Conservation (phyloP, 768 basidiomycete genomes). For the Pulveroboletus sp. region DNA sequence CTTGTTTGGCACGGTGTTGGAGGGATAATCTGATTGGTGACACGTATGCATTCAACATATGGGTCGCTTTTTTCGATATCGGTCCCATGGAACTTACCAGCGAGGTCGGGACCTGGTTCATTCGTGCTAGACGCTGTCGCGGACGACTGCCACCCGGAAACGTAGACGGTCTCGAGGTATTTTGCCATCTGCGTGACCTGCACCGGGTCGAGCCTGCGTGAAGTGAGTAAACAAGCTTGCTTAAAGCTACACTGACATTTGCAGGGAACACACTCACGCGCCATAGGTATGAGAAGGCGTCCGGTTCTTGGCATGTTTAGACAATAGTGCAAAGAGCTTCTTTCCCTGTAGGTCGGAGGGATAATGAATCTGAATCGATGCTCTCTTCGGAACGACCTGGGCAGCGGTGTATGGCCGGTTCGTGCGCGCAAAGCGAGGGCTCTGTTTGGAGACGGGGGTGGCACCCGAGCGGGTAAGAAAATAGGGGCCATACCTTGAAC, state of each 20-base stretch:
- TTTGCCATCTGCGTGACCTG: slow-evolving; percentile 99
- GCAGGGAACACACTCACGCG: slow-evolving; percentile 58
- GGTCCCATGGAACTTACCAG: slow-evolving; percentile 48
- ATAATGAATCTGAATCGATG: slow-evolving; percentile 80
- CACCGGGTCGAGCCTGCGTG: slow-evolving; percentile 88
- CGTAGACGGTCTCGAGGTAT: slow-evolving; percentile 97
- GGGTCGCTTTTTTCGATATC: too few relatives aligned
- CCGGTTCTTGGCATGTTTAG: slow-evolving; percentile 68
- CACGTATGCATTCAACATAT: slow-evolving; percentile 2
- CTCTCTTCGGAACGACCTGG: slow-evolving; percentile 91
- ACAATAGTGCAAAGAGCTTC: slow-evolving; percentile 77
- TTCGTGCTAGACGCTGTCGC: slow-evolving; percentile 91
- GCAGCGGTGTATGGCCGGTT: slow-evolving; percentile 89
- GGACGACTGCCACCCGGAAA: slow-evolving; percentile 94
- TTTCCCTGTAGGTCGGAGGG: slow-evolving; percentile 81
- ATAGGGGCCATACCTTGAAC: slow-evolving; percentile 70
- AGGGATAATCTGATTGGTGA: slow-evolving; percentile 75
- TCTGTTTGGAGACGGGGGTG: slow-evolving; percentile 40
- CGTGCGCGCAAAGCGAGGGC: slow-evolving; percentile 80
- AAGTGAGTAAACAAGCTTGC: neutral
- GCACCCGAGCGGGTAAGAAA: neutral
- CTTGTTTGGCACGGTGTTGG: slow-evolving; percentile 98
- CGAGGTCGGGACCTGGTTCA: slow-evolving; percentile 98
- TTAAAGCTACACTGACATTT: neutral
- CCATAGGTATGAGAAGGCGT: slow-evolving; percentile 96